Percentiles rank a stretch among this genome's conserved stretches.
These are phyloP conservation scores for Amanita thiersii DNA, from an alignment of 768 basidiomycete species.

Conservation along the genomic window DNA sequence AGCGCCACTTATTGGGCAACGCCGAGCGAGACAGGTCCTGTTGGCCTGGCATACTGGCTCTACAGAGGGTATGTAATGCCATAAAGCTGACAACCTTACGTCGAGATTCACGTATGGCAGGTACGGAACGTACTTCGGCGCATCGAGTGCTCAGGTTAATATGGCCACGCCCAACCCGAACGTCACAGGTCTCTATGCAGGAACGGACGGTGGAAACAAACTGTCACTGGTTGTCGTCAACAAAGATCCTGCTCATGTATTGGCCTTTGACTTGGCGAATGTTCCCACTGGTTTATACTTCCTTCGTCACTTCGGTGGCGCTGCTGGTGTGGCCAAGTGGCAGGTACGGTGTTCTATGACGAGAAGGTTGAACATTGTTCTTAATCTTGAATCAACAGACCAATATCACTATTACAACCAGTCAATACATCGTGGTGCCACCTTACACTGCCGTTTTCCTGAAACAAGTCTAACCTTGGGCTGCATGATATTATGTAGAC, in stretches of 20 bases:
- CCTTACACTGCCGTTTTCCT: slow-evolving; percentile 29
- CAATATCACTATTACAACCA: slow-evolving; percentile 21
- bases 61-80: slow-evolving; percentile 38
- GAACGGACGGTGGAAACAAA: slow-evolving; percentile 25
- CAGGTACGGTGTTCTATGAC: too few species aligned
- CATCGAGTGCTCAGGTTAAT: slow-evolving; percentile 34
- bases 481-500: too few species aligned
- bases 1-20: slow-evolving; percentile 46
- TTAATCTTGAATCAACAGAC: slow-evolving; percentile 20
- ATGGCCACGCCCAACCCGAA: slow-evolving; percentile 30
- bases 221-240: slow-evolving; percentile 41
- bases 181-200: slow-evolving; percentile 38
- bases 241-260: slow-evolving; percentile 34
- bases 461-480: slow-evolving; percentile 20
- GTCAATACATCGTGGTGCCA: slow-evolving; percentile 25
- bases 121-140: slow-evolving; percentile 39
- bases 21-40: slow-evolving; percentile 37
- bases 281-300: slow-evolving; percentile 43
- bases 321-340: slow-evolving; percentile 45
- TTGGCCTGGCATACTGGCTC: slow-evolving; percentile 48
- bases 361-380: neutral
- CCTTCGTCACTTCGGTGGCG: slow-evolving; percentile 48
- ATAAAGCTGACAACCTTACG: neutral
- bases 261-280: slow-evolving; percentile 32
- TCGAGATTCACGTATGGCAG: slow-evolving; percentile 18